These are phyloP conservation scores for Fusarium caatingaense DNA, from an alignment of 2,329 filamentous ascomycete genomes.

Conservation along the genomic window DNA sequence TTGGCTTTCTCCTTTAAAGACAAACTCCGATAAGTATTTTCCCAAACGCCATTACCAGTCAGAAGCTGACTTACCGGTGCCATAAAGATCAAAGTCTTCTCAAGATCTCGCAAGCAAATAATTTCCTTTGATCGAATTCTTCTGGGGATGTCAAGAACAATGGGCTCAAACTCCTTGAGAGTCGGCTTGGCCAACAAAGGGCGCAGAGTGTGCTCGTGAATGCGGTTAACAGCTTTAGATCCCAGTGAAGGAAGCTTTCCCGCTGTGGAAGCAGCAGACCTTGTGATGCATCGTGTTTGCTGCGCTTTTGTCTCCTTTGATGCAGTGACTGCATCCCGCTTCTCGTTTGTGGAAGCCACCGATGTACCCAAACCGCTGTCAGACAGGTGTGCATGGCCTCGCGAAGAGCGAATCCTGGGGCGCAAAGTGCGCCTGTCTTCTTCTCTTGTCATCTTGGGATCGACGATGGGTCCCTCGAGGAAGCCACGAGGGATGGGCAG, in stretches of 20 bases:
- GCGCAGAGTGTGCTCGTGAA: conserved; percentile 80
- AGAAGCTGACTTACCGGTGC: conserved; percentile 86
- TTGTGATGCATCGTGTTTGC: conserved; percentile 64
- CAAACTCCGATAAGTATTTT: conserved; percentile 76
- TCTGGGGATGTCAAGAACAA: conserved; percentile 81
- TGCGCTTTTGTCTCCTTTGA: conserved; percentile 53
- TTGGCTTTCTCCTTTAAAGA: conserved; percentile 82
- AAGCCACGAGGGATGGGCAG: conserved; percentile 70
- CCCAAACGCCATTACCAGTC: conserved; percentile 67
- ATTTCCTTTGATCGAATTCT: conserved; percentile 88
- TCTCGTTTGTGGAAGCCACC: conserved; percentile 70
- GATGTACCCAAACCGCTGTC: conserved; percentile 92
- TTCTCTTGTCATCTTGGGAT: conserved; percentile 60
- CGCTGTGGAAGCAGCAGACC: conserved; percentile 64
- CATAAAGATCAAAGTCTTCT: conserved; percentile 91
- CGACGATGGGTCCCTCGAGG: conserved; percentile 66
- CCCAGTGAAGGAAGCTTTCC: conserved; percentile 71
- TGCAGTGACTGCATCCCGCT: conserved; percentile 57
- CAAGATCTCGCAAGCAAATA: conserved; percentile 89
- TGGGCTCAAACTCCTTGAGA: conserved; percentile 82
- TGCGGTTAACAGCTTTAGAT: conserved; percentile 77
- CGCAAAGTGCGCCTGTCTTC: conserved; percentile 63
- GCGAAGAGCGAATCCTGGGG: conserved; percentile 66
- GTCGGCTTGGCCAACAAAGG: conserved; percentile 80
- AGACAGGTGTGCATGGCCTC: conserved; percentile 73